Evolutionary conservation across 371 early-diverging fungal genomes (phyloP).

Genomic region (Mucor lusitanicus): DNA sequence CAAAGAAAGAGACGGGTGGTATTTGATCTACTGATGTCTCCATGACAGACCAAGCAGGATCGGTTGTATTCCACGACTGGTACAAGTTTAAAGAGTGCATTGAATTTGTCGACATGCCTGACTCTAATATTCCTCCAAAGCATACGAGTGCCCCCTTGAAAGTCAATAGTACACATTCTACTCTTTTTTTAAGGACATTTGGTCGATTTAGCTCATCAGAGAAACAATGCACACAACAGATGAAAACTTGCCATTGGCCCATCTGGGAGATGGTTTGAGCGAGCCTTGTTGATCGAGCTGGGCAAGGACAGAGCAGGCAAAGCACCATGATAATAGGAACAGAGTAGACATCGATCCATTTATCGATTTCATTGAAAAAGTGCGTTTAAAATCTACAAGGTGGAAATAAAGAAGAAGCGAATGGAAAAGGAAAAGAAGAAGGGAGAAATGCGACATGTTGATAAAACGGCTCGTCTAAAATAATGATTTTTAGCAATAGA

Average conservation of each 20-base stretch:
- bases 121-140: constrained; percentile 30
- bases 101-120: constrained; percentile 7
- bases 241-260: constrained; percentile 25
- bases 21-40: constrained; percentile 1
- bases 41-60: constrained; percentile 29
- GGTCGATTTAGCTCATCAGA: neutral
- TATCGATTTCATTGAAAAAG: neutral
- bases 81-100: constrained; percentile 24
- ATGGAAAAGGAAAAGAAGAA: neutral
- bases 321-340: neutral
- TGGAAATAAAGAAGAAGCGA: neutral
- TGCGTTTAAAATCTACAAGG: neutral
- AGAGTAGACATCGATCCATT: neutral
- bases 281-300: neutral
- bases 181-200: constrained; percentile 4
- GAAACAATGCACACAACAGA: neutral
- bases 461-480: neutral
- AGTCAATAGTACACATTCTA: constrained; percentile 30
- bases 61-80: constrained; percentile 28
- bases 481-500: neutral
- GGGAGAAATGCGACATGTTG: neutral
- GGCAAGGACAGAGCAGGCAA: neutral
- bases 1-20: constrained; percentile 24
- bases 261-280: constrained; percentile 16
- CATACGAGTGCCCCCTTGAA: constrained; percentile 21